These are phyloP conservation scores for Penicillium sp. DNA, from an alignment of 2,329 filamentous ascomycete species.

Conservation along the genomic window DNA sequence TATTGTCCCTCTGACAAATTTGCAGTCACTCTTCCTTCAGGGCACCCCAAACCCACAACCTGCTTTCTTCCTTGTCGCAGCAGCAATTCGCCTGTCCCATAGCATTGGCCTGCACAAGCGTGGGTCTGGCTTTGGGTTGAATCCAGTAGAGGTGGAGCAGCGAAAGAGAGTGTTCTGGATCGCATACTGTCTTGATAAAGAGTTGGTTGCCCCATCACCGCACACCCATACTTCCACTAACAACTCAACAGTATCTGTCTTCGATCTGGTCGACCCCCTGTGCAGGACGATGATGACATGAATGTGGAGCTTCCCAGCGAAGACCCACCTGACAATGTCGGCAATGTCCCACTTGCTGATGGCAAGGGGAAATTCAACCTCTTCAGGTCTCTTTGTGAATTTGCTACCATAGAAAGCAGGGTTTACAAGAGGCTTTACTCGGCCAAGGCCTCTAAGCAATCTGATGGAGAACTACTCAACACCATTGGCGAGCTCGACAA, in stretches of 20 bases:
- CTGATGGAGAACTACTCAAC: conserved; percentile 89
- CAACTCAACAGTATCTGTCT: conserved; percentile 61
- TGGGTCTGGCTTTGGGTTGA: conserved; percentile 89
- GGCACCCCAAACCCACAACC: conserved; percentile 97
- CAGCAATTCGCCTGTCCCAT: conserved; percentile 87
- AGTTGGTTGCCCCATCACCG: conserved; percentile 47
- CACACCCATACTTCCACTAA: conserved; percentile 15
- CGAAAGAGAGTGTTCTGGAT: conserved; percentile 79
- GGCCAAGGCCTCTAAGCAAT: conserved; percentile 87
- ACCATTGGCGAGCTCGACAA: conserved; percentile 94
- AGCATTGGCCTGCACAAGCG: conserved; percentile 95
- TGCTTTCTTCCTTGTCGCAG: conserved; percentile 85
- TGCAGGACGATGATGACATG: conserved; percentile 82
- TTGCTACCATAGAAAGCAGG: conserved; percentile 87
- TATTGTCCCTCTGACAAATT: conserved; percentile 9
- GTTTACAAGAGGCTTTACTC: conserved; percentile 95
- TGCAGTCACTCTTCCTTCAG: conserved; percentile 80
- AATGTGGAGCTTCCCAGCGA: conserved; percentile 94
- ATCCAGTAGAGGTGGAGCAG: conserved; percentile 92
- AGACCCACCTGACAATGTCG: conserved; percentile 87
- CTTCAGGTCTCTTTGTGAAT: conserved; percentile 89
- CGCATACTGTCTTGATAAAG: conserved; percentile 73
- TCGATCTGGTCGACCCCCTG: conserved; percentile 71
- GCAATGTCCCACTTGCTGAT: conserved; percentile 87
- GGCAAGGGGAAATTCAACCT: conserved; percentile 93